Evolutionary conservation across 2,329 filamentous ascomycete genomes (phyloP).

Genomic region (Sphaerulina vaccinii): DNA sequence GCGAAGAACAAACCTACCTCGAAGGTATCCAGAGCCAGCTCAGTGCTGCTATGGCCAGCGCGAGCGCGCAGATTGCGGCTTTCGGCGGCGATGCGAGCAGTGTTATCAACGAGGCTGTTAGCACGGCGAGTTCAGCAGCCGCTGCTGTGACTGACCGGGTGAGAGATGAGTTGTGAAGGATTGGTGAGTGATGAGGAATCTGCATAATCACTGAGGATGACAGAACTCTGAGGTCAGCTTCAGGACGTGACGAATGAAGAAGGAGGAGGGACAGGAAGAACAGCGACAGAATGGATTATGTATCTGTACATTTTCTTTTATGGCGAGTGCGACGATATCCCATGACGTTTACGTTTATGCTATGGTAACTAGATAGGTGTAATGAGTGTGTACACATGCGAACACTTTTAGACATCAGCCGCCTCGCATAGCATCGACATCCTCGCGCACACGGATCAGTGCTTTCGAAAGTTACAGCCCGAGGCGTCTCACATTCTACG

Average conservation of each 20-base stretch:
- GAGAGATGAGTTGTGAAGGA: conserved; percentile 54
- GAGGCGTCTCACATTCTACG: too few relatives aligned
- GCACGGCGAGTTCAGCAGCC: conserved; percentile 40
- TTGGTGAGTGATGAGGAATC: neutral
- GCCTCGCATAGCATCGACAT: too few relatives aligned
- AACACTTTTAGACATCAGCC: too few relatives aligned
- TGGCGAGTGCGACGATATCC: neutral
- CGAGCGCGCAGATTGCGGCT: conserved; percentile 44
- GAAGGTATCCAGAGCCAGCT: conserved; percentile 47
- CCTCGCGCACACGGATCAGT: too few relatives aligned
- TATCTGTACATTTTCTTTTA: neutral
- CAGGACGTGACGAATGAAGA: neutral
- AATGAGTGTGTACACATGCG: neutral
- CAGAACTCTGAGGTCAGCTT: neutral
- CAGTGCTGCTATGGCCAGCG: conserved; percentile 45
- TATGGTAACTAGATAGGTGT: neutral
- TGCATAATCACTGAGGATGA: neutral
- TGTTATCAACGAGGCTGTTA: conserved; percentile 33
- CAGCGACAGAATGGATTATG: neutral
- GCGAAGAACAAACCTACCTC: conserved; percentile 52
- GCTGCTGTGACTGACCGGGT: conserved; percentile 38
- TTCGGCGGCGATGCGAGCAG: conserved; percentile 38
- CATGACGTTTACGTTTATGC: neutral
- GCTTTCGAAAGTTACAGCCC: too few relatives aligned
- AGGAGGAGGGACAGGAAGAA: neutral